phyloP scores from a whole-genome alignment of 73 alveolate species.

The Tetrahymena elliotti region DNA sequence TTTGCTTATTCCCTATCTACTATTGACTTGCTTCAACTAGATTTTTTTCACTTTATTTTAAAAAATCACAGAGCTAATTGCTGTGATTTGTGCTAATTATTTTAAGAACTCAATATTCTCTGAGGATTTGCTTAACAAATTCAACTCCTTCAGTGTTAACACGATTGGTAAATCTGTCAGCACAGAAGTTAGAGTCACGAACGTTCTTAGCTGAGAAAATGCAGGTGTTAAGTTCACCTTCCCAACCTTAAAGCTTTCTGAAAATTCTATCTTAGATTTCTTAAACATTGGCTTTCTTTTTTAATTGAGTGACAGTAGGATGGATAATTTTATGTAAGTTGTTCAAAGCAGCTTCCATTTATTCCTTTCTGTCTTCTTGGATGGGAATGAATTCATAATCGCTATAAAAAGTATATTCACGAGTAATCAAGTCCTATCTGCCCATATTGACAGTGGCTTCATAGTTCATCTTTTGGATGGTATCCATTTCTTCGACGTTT shows the following conservation, averaged over 20 bases:
- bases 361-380: background rate
- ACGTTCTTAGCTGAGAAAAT: background rate
- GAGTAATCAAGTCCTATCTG: background rate
- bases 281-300: background rate
- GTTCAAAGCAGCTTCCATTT: background rate
- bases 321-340: background rate
- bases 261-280: background rate
- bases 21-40: background rate
- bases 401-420: background rate
- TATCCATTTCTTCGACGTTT: background rate
- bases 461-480: background rate
- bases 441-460: background rate
- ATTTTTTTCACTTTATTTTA: background rate
- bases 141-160: background rate
- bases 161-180: background rate
- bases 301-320: background rate
- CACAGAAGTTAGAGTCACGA: background rate
- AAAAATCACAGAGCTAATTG: background rate
- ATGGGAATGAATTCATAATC: background rate
- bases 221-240: background rate
- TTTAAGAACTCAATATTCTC: background rate
- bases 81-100: background rate
- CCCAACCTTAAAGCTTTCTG: conserved; percentile 2
- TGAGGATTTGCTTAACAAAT: background rate
- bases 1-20: background rate